phyloP scores from a whole-genome alignment of 352 stramenopile genomes.

The Phytopythium chamaehyphon region DNA sequence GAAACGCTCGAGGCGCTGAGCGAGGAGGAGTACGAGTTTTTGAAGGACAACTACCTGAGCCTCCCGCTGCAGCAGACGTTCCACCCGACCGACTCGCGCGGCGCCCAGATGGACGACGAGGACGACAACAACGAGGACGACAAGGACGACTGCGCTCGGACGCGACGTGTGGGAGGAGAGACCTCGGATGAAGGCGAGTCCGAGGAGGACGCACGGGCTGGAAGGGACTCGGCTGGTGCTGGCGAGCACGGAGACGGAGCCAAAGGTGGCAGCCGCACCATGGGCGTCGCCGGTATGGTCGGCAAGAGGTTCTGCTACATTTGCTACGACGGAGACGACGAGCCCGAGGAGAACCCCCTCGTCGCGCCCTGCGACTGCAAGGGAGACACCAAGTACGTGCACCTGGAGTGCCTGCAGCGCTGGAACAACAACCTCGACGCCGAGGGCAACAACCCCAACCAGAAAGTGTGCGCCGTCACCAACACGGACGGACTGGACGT shows the following conservation, averaged over 20 bases:
- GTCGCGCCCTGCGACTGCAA: conserved; percentile 91
- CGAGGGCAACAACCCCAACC: conserved; percentile 72
- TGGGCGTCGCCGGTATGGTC: conserved; percentile 36
- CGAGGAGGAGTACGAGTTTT: conserved; percentile 79
- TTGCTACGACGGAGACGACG: conserved; percentile 90
- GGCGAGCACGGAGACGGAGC: conserved; percentile 9
- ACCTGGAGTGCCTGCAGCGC: conserved; percentile 90
- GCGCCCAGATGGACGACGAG: conserved; percentile 24
- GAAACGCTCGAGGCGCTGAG: conserved; percentile 74
- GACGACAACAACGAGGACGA: conserved; percentile 25
- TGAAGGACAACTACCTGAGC: conserved; percentile 88
- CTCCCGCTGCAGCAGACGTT: conserved; percentile 80
- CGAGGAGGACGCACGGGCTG: conserved; percentile 56
- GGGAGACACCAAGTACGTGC: conserved; percentile 90
- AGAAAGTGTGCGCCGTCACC: conserved; percentile 87
- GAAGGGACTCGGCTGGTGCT: conserved; percentile 9
- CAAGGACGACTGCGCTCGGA: conserved; percentile 22
- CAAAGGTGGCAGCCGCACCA: conserved; percentile 16
- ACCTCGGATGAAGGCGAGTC: conserved; percentile 78
- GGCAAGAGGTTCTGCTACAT: conserved; percentile 89
- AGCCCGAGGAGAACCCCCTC: conserved; percentile 80
- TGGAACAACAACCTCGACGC: conserved; percentile 90
- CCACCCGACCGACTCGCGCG: conserved; percentile 41
- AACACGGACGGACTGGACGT: conserved; percentile 87
- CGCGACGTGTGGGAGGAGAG: conserved; percentile 35